These are phyloP conservation scores for Middelhovenomyces tepae DNA, from an alignment of 805 yeast species.

Conservation along the genomic window DNA sequence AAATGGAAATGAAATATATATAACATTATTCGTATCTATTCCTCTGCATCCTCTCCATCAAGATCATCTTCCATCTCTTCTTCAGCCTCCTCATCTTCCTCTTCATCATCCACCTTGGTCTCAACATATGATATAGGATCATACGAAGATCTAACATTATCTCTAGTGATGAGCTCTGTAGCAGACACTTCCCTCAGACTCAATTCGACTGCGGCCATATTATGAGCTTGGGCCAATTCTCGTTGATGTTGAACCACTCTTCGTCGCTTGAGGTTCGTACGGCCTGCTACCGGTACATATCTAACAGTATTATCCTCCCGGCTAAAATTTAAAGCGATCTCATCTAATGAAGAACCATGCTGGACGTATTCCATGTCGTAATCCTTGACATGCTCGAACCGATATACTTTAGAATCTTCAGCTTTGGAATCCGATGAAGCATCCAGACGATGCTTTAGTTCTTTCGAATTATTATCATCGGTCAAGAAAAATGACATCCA, in stretches of 20 bases:
- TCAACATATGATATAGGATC: constrained; percentile 75
- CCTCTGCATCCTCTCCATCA: no score
- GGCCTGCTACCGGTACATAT: constrained; percentile 71
- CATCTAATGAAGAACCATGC: constrained; percentile 43
- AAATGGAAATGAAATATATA: no score
- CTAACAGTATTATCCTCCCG: constrained; percentile 47
- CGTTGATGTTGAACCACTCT: constrained; percentile 49
- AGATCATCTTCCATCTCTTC: no score
- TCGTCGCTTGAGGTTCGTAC: constrained; percentile 75
- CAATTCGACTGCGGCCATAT: constrained; percentile 54
- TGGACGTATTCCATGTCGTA: constrained; percentile 59
- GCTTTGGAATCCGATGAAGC: constrained; percentile 35
- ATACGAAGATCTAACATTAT: constrained; percentile 54
- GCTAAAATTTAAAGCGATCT: constrained; percentile 57
- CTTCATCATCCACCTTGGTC: constrained; percentile 45
- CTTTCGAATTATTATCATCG: constrained; percentile 32
- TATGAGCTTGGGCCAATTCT: constrained; percentile 46
- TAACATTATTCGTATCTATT: no score
- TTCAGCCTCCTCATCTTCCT: constrained; percentile 29
- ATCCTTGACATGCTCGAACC: constrained; percentile 62
- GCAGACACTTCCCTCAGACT: constrained; percentile 65
- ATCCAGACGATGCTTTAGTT: constrained; percentile 35
- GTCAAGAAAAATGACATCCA: constrained; percentile 66
- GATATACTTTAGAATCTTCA: constrained; percentile 45
- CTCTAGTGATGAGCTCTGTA: constrained; percentile 58